Evolutionary conservation across 1,139 yeast species (phyloP).

Genomic region (Blastobotrys petasosporus): DNA sequence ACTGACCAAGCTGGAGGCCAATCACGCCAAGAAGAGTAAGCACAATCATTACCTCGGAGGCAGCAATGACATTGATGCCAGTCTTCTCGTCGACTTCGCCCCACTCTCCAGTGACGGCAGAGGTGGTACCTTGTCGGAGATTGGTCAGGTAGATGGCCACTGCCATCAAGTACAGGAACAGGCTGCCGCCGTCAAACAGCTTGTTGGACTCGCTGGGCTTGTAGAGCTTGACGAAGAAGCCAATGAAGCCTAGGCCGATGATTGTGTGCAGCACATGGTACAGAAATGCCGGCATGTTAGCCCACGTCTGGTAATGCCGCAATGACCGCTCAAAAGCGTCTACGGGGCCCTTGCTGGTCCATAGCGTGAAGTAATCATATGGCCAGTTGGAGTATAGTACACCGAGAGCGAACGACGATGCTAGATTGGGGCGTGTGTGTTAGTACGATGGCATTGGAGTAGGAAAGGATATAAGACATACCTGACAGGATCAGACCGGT

Average conservation of each 20-base stretch:
- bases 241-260: constrained; percentile 58
- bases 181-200: constrained; percentile 83
- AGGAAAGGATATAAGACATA: constrained; percentile 10
- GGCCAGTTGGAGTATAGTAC: constrained; percentile 72
- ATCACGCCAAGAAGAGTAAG: constrained; percentile 70
- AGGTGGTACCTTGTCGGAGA: constrained; percentile 70
- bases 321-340: constrained; percentile 56
- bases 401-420: constrained; percentile 75
- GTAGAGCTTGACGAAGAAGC: constrained; percentile 71
- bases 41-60: constrained; percentile 73
- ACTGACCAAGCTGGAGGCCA: constrained; percentile 79
- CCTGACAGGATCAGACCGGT: constrained; percentile 33
- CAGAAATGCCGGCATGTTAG: constrained; percentile 52
- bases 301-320: constrained; percentile 70
- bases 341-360: constrained; percentile 48
- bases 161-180: constrained; percentile 63
- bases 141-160: constrained; percentile 80
- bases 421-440: constrained; percentile 13
- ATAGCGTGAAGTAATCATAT: constrained; percentile 74
- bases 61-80: constrained; percentile 88
- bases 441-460: not conserved
- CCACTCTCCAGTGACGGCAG: constrained; percentile 72
- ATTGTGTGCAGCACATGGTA: constrained; percentile 58
- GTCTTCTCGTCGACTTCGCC: constrained; percentile 86
- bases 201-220: constrained; percentile 79